A percentile compares a stretch with the other conserved stretches of the same genome.
Evolutionary conservation across 2,329 filamentous ascomycete genomes (phyloP).

Genomic region (Fusarium sp.): DNA sequence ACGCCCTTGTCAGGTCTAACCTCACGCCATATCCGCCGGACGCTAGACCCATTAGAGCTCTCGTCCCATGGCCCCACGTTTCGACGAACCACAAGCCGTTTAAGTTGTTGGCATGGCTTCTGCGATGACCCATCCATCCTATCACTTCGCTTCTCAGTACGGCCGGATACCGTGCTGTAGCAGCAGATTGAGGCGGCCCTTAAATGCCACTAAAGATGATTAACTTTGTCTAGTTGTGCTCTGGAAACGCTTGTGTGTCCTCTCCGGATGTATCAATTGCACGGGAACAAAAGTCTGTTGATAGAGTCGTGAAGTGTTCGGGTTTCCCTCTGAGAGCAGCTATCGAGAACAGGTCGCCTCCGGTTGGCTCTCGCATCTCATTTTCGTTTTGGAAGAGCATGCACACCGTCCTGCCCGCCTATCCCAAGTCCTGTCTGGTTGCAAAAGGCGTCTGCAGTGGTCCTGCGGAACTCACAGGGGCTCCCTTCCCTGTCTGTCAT

Average conservation of each 20-base stretch:
- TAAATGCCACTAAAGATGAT: conserved; percentile 29
- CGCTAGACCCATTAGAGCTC: conserved; percentile 48
- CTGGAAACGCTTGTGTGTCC: conserved; percentile 20
- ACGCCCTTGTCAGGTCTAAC: conserved; percentile 40
- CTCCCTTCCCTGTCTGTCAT: conserved; percentile 50
- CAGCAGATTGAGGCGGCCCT: conserved; percentile 31
- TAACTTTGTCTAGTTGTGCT: conserved; percentile 29
- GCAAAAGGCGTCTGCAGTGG: conserved; percentile 31
- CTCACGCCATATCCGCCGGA: conserved; percentile 50
- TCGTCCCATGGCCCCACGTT: conserved; percentile 47
- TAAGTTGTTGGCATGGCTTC: conserved; percentile 30
- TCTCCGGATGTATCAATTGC: conserved; percentile 12
- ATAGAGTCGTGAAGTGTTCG: not conserved
- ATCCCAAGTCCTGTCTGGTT: conserved; percentile 20
- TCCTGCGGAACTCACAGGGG: conserved; percentile 46
- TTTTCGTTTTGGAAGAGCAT: conserved; percentile 10
- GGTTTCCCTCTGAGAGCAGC: not conserved
- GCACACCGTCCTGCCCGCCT: conserved; percentile 23
- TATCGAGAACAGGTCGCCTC: not conserved
- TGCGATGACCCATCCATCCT: conserved; percentile 43
- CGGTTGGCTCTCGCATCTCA: not conserved
- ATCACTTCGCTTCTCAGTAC: conserved; percentile 37
- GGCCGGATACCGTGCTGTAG: conserved; percentile 15
- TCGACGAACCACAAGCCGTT: conserved; percentile 41
- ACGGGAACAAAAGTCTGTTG: not conserved